Percentiles rank a stretch among this genome's conserved stretches.
phyloP scores from a whole-genome alignment of 2,329 filamentous ascomycete genomes.

The Arthrobotrys musiformis region DNA sequence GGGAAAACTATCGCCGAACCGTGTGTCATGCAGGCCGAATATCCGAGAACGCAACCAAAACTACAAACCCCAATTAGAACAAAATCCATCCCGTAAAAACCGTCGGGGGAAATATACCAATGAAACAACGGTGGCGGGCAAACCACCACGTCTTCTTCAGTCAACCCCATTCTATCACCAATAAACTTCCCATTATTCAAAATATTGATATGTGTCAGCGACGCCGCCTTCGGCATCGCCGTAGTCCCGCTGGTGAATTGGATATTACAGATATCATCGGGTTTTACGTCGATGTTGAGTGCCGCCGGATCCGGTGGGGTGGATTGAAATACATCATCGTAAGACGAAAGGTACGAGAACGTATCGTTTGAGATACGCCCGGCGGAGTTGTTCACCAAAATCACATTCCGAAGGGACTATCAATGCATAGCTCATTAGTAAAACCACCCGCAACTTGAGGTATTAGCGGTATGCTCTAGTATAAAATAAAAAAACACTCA shows the following conservation, averaged over 20 bases:
- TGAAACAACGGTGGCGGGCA: constrained; percentile 87
- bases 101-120: constrained; percentile 65
- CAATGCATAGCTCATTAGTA: constrained; percentile 62
- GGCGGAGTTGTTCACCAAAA: constrained; percentile 81
- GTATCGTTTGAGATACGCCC: constrained; percentile 66
- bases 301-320: not conserved
- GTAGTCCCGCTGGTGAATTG: constrained; percentile 90
- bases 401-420: constrained; percentile 75
- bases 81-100: not conserved
- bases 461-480: too few species aligned
- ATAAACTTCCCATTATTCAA: constrained; percentile 92
- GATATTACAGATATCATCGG: constrained; percentile 85
- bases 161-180: constrained; percentile 84
- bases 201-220: constrained; percentile 84
- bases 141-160: constrained; percentile 77
- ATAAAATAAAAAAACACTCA: constrained; percentile 20
- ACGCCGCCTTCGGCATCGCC: constrained; percentile 87
- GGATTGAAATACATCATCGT: constrained; percentile 64
- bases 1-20: constrained; percentile 83
- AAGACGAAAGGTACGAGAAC: constrained; percentile 65
- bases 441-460: too few species aligned
- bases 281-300: constrained; percentile 62
- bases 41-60: constrained; percentile 91
- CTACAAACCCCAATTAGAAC: constrained; percentile 66
- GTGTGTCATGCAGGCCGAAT: constrained; percentile 91